Evolutionary conservation across 2,329 filamentous ascomycete genomes (phyloP), one percentile per base, ranked within the genome.

Genomic region (Tolypocladium amazonense): DNA sequence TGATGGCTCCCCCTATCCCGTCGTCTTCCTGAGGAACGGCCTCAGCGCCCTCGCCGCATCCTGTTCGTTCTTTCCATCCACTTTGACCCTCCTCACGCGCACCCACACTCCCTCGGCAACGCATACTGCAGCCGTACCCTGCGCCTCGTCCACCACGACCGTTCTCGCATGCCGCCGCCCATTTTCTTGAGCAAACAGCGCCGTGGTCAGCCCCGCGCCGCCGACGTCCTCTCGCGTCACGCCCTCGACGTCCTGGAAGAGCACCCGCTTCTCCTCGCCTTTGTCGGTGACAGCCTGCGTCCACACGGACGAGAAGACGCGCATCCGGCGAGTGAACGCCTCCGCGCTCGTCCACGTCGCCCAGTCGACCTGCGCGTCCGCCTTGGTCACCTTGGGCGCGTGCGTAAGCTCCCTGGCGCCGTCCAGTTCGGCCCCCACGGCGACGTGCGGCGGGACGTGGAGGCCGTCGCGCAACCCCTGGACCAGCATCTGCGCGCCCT

Each of bases 401-500:
- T 88, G 81, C 33, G 59, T 60, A 2, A 72, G 65, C 15, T 54
- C 55, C 33, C 54, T 47, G 23, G 56, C 30, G 7, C 37, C 70
- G 57, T 58, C 66, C 25, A 60, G 61, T 27, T 64, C 62, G 11
- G 41, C 58, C 35, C 69, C 69, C 9, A 72, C 68, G 14, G 75
- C 71, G 41, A 70, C 65, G n/a, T 82, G 70, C 1, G 87, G 89
- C 1, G 84, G 81, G 0, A 92, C 75, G 67, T 92, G 92, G 0
- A 87, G 64, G 0, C 84, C 79, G 1, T 79, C 73, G 14, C 80
- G 77, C 35, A 97, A 80, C 0, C 83, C 84, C 14, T 83, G 69
- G 1, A 90, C 75, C 0, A 99, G 82, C 75, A 97, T 81, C 3
- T 82, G 69, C 0, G 88, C 89, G 1, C 89, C 91, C n/a, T 80